Evolutionary conservation across 345 rosid genomes (phyloP).

Genomic region (Melaleuca quinquenervia): DNA sequence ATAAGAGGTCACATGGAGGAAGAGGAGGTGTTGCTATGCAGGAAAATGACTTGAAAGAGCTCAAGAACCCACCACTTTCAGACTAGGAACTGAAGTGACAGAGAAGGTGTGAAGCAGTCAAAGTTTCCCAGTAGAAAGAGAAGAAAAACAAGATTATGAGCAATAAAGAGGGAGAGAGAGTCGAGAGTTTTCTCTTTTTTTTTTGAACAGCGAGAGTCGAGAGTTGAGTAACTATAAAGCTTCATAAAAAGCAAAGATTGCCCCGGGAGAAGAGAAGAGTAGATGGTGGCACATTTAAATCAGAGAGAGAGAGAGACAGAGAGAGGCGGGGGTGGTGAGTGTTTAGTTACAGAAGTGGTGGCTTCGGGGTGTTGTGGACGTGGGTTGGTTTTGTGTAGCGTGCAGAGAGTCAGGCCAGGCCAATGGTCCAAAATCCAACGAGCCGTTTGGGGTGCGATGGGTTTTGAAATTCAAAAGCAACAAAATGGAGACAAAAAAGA

Average conservation of each 20-base stretch:
- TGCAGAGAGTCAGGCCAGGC: background rate
- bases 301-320: background rate
- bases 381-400: background rate
- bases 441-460: background rate
- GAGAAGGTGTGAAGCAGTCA: background rate
- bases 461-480: conserved; percentile 9
- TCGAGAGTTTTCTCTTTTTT: no score
- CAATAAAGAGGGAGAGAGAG: background rate
- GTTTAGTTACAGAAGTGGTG: background rate
- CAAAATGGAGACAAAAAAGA: background rate
- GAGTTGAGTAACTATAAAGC: background rate
- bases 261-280: background rate
- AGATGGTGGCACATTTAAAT: background rate
- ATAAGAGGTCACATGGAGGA: background rate
- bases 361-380: background rate
- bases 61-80: background rate
- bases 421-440: background rate
- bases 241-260: background rate
- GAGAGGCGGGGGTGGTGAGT: background rate
- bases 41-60: background rate
- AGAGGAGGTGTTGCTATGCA: background rate
- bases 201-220: no score
- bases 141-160: background rate
- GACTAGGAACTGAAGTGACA: background rate
- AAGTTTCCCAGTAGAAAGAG: background rate